Evolutionary conservation across 441 rosid species (phyloP).

Genomic region (Erodium trifolium): DNA sequence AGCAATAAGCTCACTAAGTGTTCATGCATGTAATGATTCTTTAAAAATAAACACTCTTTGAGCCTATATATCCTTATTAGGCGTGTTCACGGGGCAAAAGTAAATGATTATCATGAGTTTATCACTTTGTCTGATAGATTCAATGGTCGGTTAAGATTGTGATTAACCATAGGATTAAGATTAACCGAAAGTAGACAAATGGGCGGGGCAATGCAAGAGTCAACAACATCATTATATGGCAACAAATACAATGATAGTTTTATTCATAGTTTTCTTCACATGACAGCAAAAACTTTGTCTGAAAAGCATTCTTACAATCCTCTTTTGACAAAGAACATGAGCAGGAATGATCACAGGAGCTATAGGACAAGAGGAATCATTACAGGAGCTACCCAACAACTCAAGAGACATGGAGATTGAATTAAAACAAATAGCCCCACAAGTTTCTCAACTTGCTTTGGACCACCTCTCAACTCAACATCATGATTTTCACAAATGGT

Average conservation of each 20-base stretch:
- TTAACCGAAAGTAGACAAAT: neutral
- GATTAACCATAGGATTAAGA: constrained; percentile 11
- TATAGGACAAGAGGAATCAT: too few relatives aligned
- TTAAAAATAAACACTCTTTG: constrained; percentile 20
- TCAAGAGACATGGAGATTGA: constrained; percentile 33
- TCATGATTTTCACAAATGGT: neutral
- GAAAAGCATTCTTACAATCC: constrained; percentile 16
- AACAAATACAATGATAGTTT: constrained; percentile 12
- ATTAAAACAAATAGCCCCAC: constrained; percentile 34
- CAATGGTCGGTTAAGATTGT: neutral
- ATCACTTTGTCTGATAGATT: constrained; percentile 21
- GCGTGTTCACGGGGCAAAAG: constrained; percentile 33
- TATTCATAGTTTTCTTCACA: neutral
- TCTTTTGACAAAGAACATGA: constrained; percentile 12
- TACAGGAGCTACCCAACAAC: constrained; percentile 21
- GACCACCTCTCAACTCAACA: constrained; percentile 19
- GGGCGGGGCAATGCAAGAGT: neutral
- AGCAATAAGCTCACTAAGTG: too few relatives aligned
- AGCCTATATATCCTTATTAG: constrained; percentile 21
- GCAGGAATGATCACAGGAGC: too few relatives aligned
- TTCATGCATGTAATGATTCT: constrained; percentile 26
- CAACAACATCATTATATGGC: constrained; percentile 16
- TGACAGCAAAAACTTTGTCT: constrained; percentile 9
- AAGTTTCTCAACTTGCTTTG: constrained; percentile 20
- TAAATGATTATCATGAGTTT: constrained; percentile 17